Conservation (phyloP, 148 eudicot genomes). For the Polygonum maritimum region DNA sequence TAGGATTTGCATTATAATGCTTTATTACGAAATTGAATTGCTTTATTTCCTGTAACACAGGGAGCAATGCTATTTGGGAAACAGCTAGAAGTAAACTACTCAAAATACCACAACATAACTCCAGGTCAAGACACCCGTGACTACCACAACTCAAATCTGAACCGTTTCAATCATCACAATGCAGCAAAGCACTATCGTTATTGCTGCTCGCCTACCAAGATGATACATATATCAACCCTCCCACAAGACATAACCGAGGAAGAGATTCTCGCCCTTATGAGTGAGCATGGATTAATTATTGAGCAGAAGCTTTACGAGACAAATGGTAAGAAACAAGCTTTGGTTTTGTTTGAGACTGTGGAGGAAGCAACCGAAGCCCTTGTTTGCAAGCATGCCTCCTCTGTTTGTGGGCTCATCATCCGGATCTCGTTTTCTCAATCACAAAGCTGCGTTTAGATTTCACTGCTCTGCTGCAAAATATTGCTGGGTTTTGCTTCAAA, state of each 20-base stretch:
- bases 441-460: constrained; percentile 38
- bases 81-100: constrained; percentile 79
- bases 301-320: constrained; percentile 73
- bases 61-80: constrained; percentile 88
- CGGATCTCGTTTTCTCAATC: constrained; percentile 87
- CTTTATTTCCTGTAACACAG: constrained; percentile 18
- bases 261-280: constrained; percentile 57
- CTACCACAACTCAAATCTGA: constrained; percentile 77
- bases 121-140: constrained; percentile 86
- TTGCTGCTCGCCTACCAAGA: constrained; percentile 93
- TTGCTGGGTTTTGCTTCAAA: background rate
- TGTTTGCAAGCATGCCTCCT: constrained; percentile 85
- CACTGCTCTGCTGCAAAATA: background rate
- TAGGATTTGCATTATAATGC: no score
- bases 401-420: constrained; percentile 64
- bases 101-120: constrained; percentile 74
- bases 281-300: constrained; percentile 64
- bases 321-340: constrained; percentile 84
- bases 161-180: constrained; percentile 81
- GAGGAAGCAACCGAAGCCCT: constrained; percentile 93
- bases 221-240: constrained; percentile 82
- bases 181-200: constrained; percentile 89
- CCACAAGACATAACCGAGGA: constrained; percentile 77
- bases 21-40: background rate
- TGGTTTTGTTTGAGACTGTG: constrained; percentile 66